A percentile compares a stretch with the other conserved stretches of the same genome.
These are phyloP conservation scores for Hemileccinum hortonii DNA, from an alignment of 1,284 basidiomycete species.

Conservation along the genomic window DNA sequence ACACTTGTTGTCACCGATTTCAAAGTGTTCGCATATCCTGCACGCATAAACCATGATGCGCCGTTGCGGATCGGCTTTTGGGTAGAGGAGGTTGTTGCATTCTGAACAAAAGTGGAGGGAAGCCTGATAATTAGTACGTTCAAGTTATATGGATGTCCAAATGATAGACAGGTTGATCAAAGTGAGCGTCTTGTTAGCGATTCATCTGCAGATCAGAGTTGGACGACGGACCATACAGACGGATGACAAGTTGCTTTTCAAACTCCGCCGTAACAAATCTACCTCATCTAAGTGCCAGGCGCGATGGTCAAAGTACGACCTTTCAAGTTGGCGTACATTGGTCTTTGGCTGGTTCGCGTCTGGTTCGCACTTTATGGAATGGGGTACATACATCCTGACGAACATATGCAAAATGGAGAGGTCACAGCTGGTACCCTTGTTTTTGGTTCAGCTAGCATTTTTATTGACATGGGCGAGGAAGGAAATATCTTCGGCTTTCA, in stretches of 20 bases:
- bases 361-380: slow-evolving; percentile 36
- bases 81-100: slow-evolving; percentile 95
- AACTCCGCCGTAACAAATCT: slow-evolving; percentile 26
- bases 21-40: slow-evolving; percentile 88
- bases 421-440: slow-evolving; percentile 36
- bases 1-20: slow-evolving; percentile 83
- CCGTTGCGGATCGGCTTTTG: slow-evolving; percentile 85
- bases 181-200: too few species aligned
- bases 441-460: neutral
- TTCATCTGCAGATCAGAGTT: slow-evolving; percentile 3
- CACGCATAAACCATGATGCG: slow-evolving; percentile 91
- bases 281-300: too few species aligned
- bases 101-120: slow-evolving; percentile 86
- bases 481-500: slow-evolving; percentile 33
- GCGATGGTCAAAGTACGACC: slow-evolving; percentile 10
- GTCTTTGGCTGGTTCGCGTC: slow-evolving; percentile 32
- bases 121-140: slow-evolving; percentile 42
- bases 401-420: slow-evolving; percentile 45
- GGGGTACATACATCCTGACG: slow-evolving; percentile 45
- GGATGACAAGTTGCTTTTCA: slow-evolving; percentile 20
- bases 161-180: too few species aligned
- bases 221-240: slow-evolving; percentile 27
- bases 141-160: neutral
- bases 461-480: slow-evolving; percentile 19
- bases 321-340: slow-evolving; percentile 20